Conservation (phyloP, 345 rosid species). For the Crucihimalaya himalaica region DNA sequence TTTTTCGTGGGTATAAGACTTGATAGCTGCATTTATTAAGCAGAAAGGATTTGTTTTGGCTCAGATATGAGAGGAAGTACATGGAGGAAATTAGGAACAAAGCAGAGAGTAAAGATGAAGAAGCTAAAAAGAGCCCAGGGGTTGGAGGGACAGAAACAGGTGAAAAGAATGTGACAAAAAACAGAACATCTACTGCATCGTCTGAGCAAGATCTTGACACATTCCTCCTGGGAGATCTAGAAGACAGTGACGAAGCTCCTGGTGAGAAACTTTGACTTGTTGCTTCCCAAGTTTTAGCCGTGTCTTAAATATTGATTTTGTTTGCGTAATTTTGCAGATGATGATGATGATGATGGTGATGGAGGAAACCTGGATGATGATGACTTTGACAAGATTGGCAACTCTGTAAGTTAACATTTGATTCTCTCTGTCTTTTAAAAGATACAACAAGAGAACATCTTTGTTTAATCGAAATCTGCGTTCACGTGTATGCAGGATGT, state of each 20-base stretch:
- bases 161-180: constrained; percentile 47
- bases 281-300: constrained; percentile 12
- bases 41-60: constrained; percentile 2
- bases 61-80: constrained; percentile 71
- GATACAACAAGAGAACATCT: neutral
- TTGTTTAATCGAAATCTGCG: neutral
- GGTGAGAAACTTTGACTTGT: constrained; percentile 48
- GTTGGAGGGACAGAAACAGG: constrained; percentile 44
- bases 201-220: constrained; percentile 88
- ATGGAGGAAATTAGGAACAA: constrained; percentile 69
- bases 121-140: constrained; percentile 47
- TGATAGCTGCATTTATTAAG: constrained; percentile 20
- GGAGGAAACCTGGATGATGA: constrained; percentile 75
- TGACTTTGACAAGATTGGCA: constrained; percentile 91
- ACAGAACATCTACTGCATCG: constrained; percentile 55
- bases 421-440: neutral
- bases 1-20: constrained; percentile 1
- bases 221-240: constrained; percentile 89
- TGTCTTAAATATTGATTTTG: neutral
- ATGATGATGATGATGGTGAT: constrained; percentile 41
- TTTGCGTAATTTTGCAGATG: constrained; percentile 51
- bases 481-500: constrained; percentile 51
- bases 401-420: constrained; percentile 59
- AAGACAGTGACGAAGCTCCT: constrained; percentile 78
- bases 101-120: constrained; percentile 62